Percentiles rank a stretch among this genome's conserved stretches.
Evolutionary conservation across 768 basidiomycete species (phyloP).

Genomic region (Lyophyllum semitale): DNA sequence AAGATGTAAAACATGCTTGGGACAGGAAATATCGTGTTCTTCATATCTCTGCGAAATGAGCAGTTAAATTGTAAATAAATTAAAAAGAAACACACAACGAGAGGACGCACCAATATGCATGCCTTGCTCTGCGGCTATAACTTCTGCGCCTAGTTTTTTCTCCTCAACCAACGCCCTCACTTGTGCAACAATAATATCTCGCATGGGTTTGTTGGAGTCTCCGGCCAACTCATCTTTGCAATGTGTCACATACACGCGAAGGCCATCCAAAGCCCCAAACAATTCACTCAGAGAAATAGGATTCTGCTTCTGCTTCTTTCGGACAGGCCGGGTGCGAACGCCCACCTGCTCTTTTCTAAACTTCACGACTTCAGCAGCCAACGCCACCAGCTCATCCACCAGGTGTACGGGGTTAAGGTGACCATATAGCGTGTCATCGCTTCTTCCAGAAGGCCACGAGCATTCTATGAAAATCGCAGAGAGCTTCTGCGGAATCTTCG

Average conservation of each 20-base stretch:
- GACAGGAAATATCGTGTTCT: background rate
- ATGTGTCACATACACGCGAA: slow-evolving; percentile 81
- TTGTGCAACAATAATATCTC: slow-evolving; percentile 73
- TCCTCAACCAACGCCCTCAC: slow-evolving; percentile 62
- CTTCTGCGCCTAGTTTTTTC: slow-evolving; percentile 67
- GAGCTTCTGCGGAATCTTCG: slow-evolving; percentile 68
- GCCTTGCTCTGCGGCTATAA: slow-evolving; percentile 77
- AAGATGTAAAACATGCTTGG: background rate
- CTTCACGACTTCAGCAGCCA: slow-evolving; percentile 69
- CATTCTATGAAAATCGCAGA: slow-evolving; percentile 93
- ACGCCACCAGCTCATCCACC: slow-evolving; percentile 66
- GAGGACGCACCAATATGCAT: slow-evolving; percentile 71
- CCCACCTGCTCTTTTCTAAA: slow-evolving; percentile 32
- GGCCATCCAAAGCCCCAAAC: slow-evolving; percentile 52
- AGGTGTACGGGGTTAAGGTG: slow-evolving; percentile 86
- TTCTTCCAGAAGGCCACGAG: slow-evolving; percentile 78
- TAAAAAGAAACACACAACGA: background rate
- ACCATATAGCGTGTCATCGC: slow-evolving; percentile 72
- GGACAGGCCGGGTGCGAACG: slow-evolving; percentile 27
- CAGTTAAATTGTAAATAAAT: background rate
- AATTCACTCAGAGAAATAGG: slow-evolving; percentile 44
- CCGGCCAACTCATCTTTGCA: slow-evolving; percentile 77
- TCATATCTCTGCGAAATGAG: slow-evolving; percentile 35
- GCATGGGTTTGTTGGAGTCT: slow-evolving; percentile 50
- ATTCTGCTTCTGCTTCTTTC: slow-evolving; percentile 42